phyloP scores from a whole-genome alignment of 768 basidiomycete species.

The Crepidotus variabilis region DNA sequence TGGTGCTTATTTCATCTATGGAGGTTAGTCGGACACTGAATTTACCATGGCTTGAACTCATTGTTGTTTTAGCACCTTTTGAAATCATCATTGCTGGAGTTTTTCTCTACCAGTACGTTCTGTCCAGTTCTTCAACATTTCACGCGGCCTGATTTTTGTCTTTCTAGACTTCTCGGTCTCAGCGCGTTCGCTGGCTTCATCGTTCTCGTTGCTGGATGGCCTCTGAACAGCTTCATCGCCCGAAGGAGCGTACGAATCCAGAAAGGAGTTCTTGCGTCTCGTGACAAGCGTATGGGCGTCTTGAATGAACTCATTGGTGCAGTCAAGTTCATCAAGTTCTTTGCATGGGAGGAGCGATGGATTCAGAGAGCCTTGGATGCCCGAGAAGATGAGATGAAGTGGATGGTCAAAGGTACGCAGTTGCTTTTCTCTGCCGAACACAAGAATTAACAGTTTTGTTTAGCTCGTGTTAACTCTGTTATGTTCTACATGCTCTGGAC shows the following conservation, averaged over 20 bases:
- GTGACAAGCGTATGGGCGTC: slow-evolving; percentile 76
- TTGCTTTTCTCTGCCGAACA: background rate
- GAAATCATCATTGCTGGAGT: slow-evolving; percentile 69
- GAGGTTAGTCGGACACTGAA: slow-evolving; percentile 33
- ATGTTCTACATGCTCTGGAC: slow-evolving; percentile 73
- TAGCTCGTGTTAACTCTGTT: slow-evolving; percentile 69
- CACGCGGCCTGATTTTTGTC: background rate
- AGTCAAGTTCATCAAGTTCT: slow-evolving; percentile 81
- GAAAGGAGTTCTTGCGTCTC: slow-evolving; percentile 53
- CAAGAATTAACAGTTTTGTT: background rate
- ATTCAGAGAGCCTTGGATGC: slow-evolving; percentile 61
- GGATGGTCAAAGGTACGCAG: slow-evolving; percentile 65
- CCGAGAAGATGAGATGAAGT: slow-evolving; percentile 65
- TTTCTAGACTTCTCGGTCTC: slow-evolving; percentile 51
- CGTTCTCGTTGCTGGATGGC: slow-evolving; percentile 63
- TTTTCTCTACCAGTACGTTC: slow-evolving; percentile 75
- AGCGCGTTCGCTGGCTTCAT: slow-evolving; percentile 76
- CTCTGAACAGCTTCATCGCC: slow-evolving; percentile 66
- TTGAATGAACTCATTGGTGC: slow-evolving; percentile 75
- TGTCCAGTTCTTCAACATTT: background rate
- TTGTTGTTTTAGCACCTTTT: slow-evolving; percentile 50
- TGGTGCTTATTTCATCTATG: slow-evolving; percentile 63
- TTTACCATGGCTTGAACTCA: background rate
- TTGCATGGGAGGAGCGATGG: slow-evolving; percentile 80
- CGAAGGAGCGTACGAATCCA: slow-evolving; percentile 57